Conservation (phyloP, 176 grass and related monocot species). For the Paspalum vaginatum region DNA sequence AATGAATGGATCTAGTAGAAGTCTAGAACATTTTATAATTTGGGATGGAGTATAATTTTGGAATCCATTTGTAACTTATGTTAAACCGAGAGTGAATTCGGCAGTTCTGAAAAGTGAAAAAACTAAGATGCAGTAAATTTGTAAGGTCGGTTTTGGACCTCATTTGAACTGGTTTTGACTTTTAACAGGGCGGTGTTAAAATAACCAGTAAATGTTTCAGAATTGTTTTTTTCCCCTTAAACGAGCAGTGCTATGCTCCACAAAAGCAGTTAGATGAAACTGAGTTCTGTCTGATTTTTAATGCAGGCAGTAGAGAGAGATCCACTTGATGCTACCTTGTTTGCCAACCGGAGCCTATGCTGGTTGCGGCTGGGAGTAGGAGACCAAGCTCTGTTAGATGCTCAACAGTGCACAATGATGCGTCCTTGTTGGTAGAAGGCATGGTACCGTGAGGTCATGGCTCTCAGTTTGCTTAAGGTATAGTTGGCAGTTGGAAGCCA, state of each 20-base stretch:
- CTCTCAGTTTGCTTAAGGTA: neutral
- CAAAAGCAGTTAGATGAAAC: neutral
- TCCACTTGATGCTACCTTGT: conserved; percentile 15
- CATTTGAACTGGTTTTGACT: neutral
- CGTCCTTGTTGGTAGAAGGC: conserved; percentile 6
- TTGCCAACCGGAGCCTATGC: conserved; percentile 27
- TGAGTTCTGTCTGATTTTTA: neutral
- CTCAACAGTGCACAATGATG: conserved; percentile 11
- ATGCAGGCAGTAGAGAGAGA: neutral
- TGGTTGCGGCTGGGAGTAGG: neutral
- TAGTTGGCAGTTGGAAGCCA: neutral
- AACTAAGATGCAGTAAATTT: neutral
- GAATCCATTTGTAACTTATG: neutral
- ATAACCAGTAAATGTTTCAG: neutral
- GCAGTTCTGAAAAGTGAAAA: neutral
- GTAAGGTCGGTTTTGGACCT: neutral
- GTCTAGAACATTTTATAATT: too few relatives aligned
- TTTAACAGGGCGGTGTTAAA: neutral
- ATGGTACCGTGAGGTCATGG: neutral
- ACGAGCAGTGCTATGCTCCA: neutral
- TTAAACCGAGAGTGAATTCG: neutral
- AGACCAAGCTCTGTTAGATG: neutral
- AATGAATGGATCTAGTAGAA: too few relatives aligned
- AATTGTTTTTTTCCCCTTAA: neutral
- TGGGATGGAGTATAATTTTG: neutral